These are phyloP conservation scores for Fistulinella cinereoalba DNA, from an alignment of 1,284 basidiomycete genomes.

Conservation along the genomic window DNA sequence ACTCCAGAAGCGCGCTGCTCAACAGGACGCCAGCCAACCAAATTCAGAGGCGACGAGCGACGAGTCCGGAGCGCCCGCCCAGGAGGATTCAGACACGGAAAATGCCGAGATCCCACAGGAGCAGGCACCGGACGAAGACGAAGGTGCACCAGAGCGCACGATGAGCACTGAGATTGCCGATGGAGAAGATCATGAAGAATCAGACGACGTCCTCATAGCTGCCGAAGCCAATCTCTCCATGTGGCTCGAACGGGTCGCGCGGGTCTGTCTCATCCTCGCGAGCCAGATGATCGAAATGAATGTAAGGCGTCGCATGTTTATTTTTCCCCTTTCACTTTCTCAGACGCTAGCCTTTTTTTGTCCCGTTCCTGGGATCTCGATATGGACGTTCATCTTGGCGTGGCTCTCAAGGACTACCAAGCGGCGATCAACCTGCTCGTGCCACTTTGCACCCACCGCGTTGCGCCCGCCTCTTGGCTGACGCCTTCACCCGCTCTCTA, in stretches of 20 bases:
- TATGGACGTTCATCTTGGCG: no score
- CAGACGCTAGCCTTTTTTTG: no score
- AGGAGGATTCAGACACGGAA: constrained; percentile 1
- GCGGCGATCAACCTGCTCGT: constrained; percentile 63
- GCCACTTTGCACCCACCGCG: constrained; percentile 51
- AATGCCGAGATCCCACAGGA: background rate
- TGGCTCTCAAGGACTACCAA: constrained; percentile 56
- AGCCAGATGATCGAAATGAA: constrained; percentile 76
- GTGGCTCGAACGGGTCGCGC: constrained; percentile 76
- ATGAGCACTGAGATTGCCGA: no score
- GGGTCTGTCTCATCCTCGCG: constrained; percentile 67
- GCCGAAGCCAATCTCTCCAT: constrained; percentile 52
- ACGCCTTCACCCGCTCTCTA: constrained; percentile 50
- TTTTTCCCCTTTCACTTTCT: background rate
- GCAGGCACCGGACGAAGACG: no score
- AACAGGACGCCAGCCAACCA: background rate
- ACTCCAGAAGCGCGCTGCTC: background rate
- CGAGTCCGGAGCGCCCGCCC: background rate
- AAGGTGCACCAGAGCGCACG: no score
- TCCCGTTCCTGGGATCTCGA: no score
- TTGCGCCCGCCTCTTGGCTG: constrained; percentile 8
- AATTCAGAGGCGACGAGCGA: background rate
- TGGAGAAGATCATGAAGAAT: constrained; percentile 1
- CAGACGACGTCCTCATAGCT: constrained; percentile 17
- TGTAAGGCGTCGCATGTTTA: constrained; percentile 33